Conservation (phyloP, 2,329 filamentous ascomycete genomes). For the Aspergillus transmontanensis region DNA sequence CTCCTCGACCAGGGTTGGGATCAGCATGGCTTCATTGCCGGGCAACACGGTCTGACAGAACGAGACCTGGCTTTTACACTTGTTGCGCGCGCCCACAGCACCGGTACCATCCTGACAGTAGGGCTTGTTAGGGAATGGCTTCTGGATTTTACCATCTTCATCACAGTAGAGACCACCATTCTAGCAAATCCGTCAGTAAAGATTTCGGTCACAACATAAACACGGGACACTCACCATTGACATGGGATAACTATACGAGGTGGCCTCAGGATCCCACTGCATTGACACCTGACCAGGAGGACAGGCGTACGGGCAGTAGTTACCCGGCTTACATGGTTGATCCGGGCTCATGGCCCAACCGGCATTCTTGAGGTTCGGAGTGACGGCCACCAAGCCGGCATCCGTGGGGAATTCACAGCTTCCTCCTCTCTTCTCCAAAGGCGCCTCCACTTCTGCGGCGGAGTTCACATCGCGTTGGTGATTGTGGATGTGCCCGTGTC, state of each 20-base stretch:
- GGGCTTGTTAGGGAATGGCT: slow-evolving; percentile 68
- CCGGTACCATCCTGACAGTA: slow-evolving; percentile 73
- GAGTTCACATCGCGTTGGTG: slow-evolving; percentile 28
- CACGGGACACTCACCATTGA: slow-evolving; percentile 65
- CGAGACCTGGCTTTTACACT: slow-evolving; percentile 61
- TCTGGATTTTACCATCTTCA: slow-evolving; percentile 63
- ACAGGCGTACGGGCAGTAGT: slow-evolving; percentile 77
- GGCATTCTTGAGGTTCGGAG: slow-evolving; percentile 64
- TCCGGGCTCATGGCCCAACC: slow-evolving; percentile 83
- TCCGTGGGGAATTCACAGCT: slow-evolving; percentile 68
- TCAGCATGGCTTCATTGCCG: slow-evolving; percentile 80
- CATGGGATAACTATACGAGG: slow-evolving; percentile 65
- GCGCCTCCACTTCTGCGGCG: slow-evolving; percentile 26
- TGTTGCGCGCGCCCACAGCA: slow-evolving; percentile 67
- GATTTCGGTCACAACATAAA: slow-evolving; percentile 7
- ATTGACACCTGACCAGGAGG: slow-evolving; percentile 74
- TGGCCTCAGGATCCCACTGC: slow-evolving; percentile 74
- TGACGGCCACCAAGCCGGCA: slow-evolving; percentile 68
- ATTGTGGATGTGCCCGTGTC: slow-evolving; percentile 23
- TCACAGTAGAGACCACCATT: slow-evolving; percentile 76
- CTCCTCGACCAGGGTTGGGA: slow-evolving; percentile 68
- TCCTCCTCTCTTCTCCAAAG: slow-evolving; percentile 56
- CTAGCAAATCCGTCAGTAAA: slow-evolving; percentile 46
- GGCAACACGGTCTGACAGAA: slow-evolving; percentile 81
- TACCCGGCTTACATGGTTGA: slow-evolving; percentile 66